Base-by-base conservation (phyloP, 2,329 filamentous ascomycete species). In the Scedosporium aurantiacum region DNA sequence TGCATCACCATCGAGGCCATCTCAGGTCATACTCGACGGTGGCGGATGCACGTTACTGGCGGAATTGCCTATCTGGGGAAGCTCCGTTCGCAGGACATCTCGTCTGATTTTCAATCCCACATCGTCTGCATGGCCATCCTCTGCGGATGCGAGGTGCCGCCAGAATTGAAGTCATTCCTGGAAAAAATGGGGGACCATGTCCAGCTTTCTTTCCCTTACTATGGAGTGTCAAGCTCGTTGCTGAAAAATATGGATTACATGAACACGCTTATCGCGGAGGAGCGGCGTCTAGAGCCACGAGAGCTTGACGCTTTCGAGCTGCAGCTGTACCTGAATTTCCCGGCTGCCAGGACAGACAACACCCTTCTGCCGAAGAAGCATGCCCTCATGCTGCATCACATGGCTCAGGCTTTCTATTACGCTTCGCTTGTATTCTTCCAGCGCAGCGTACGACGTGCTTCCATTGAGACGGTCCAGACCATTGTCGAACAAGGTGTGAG, bases 371-470 rank as follows among this genome's bases (percentile, higher is more conserved):
- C 54, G n/a, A 57, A 40, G 28, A 45, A 8, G 41, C 70, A 72
- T 25, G 65, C 66, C 1, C 57, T 70, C 6, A 70, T 65, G 5
- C 37, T 67, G 5, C 63, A 67, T 28, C 63, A 67, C 27, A 63
- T 66, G 40, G 62, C 66, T 8, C 62, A 71, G 59, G 69, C 70
- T 4, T 74, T 73, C 61, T 74, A 74, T 64, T 74, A 73, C 32
- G 71, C 71, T 1, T 66, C 65, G 2, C 67, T 74, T 3, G 68
- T 73, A 7, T 72, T 70, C 47, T 73, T 73, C 62, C 68, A 70
- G 57, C 70, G 71, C n/a, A 68, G 66, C 3, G 63, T 74, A 5
- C 69, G 70, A 1, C 65, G 63, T 2, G 65, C 65, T 2, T 6
- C 18, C 14, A 61, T 71, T 0, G 63, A 55, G 3, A 60, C 67